Evolutionary conservation across 176 grass and related monocot species (phyloP).

Genomic region (Raddia guianensis): DNA sequence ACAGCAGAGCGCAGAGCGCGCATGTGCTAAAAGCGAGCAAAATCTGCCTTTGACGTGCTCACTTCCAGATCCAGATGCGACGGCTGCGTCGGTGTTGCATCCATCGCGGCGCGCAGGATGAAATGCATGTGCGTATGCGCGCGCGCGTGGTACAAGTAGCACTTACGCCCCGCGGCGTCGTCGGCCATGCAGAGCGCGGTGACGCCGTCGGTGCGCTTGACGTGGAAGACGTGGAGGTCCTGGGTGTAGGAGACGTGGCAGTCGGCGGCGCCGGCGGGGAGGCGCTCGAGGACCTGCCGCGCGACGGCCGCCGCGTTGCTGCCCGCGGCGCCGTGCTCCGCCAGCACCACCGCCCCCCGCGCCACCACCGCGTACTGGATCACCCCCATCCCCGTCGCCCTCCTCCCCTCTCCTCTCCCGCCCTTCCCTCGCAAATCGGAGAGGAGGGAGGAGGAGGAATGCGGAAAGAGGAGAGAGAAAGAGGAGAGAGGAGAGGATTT

Average conservation of each 20-base stretch:
- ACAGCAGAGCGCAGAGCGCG: not conserved
- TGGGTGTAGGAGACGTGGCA: slow-evolving; percentile 88
- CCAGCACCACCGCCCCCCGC: slow-evolving; percentile 67
- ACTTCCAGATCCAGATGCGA: not conserved
- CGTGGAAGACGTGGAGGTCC: slow-evolving; percentile 78
- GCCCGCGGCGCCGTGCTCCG: slow-evolving; percentile 58
- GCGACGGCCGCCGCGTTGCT: slow-evolving; percentile 65
- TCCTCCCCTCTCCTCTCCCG: not conserved
- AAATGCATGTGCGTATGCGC: not conserved
- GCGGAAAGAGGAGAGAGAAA: not conserved
- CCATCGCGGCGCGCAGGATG: not conserved
- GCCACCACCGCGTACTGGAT: slow-evolving; percentile 83
- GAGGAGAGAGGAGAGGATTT: not conserved
- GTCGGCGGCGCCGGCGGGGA: slow-evolving; percentile 43
- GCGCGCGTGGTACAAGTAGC: too few species aligned
- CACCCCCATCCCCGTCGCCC: not conserved
- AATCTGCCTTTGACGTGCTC: not conserved
- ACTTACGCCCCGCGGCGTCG: slow-evolving; percentile 47
- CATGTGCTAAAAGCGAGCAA: not conserved
- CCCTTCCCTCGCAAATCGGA: not conserved
- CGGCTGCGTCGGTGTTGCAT: not conserved
- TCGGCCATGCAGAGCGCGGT: slow-evolving; percentile 86
- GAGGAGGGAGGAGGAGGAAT: not conserved
- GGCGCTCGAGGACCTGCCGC: slow-evolving; percentile 78
- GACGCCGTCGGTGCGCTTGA: slow-evolving; percentile 74